Percentiles rank a stretch among this genome's conserved stretches.
These are phyloP conservation scores for Xylariales sp. DNA, from an alignment of 2,329 filamentous ascomycete species.

Conservation along the genomic window DNA sequence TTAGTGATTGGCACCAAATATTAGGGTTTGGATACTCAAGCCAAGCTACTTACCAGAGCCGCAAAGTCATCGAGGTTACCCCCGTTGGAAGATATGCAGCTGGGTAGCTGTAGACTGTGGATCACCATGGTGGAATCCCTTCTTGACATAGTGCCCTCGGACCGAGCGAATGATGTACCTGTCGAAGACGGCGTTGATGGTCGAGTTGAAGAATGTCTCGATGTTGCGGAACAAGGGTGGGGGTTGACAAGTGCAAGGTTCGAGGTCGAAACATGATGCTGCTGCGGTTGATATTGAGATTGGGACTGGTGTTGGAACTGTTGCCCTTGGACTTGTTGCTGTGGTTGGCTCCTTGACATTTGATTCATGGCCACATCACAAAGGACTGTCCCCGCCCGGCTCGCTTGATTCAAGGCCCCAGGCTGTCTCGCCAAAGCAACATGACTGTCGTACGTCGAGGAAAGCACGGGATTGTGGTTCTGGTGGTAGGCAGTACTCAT, in stretches of 20 bases:
- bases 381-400: constrained; percentile 25
- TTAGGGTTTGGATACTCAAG: background rate
- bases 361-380: constrained; percentile 27
- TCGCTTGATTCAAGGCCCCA: constrained; percentile 27
- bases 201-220: constrained; percentile 30
- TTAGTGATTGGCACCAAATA: background rate
- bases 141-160: constrained; percentile 25
- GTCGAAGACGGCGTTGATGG: constrained; percentile 34
- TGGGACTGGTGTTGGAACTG: constrained; percentile 4
- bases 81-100: constrained; percentile 68
- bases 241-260: constrained; percentile 13
- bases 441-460: constrained; percentile 42
- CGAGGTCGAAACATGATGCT: constrained; percentile 12
- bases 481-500: constrained; percentile 52
- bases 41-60: constrained; percentile 57
- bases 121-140: constrained; percentile 44
- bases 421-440: constrained; percentile 35
- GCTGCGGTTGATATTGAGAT: constrained; percentile 10
- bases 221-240: constrained; percentile 16
- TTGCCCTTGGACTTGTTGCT: constrained; percentile 17
- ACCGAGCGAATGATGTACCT: constrained; percentile 23
- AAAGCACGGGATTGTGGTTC: constrained; percentile 35
- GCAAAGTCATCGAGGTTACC: constrained; percentile 79
- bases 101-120: constrained; percentile 66
- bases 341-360: constrained; percentile 21